A percentile compares a stretch with the other conserved stretches of the same genome.
These are phyloP conservation scores for Halenospora varia DNA, from an alignment of 495 filamentous ascomycete species.

Conservation along the genomic window DNA sequence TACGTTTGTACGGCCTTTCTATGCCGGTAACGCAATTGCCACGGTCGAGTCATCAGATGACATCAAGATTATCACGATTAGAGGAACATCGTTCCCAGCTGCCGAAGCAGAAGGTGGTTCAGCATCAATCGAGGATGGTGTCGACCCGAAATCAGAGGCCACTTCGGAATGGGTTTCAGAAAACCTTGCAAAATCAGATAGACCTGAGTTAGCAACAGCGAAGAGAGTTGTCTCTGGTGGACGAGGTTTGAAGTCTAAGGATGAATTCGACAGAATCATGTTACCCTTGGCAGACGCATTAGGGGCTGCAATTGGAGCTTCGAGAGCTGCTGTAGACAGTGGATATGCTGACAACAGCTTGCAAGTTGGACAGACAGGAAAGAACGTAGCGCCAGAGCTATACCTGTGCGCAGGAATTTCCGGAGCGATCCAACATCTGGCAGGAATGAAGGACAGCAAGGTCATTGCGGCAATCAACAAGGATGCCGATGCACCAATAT, in stretches of 20 bases:
- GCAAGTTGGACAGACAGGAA: slow-evolving; percentile 97
- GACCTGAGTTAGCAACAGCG: slow-evolving; percentile 91
- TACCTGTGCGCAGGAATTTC: slow-evolving; percentile 96
- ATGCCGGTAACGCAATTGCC: slow-evolving; percentile 94
- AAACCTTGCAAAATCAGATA: slow-evolving; percentile 85
- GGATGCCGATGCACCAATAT: slow-evolving; percentile 93
- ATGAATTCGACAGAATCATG: slow-evolving; percentile 92
- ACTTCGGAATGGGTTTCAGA: slow-evolving; percentile 89
- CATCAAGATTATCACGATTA: slow-evolving; percentile 86
- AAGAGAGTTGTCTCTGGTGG: slow-evolving; percentile 88
- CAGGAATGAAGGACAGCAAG: slow-evolving; percentile 99
- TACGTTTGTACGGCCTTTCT: slow-evolving; percentile 95
- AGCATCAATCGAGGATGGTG: slow-evolving; percentile 59
- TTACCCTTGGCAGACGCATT: slow-evolving; percentile 85
- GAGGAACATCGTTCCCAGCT: slow-evolving; percentile 81
- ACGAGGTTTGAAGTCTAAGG: slow-evolving; percentile 91
- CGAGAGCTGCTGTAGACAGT: slow-evolving; percentile 91
- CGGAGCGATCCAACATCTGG: slow-evolving; percentile 96
- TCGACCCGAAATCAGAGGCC: slow-evolving; percentile 66
- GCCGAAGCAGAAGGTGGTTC: slow-evolving; percentile 49
- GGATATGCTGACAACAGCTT: slow-evolving; percentile 99
- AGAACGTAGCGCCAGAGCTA: slow-evolving; percentile 94
- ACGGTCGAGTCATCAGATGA: slow-evolving; percentile 89
- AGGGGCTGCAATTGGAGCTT: slow-evolving; percentile 91
- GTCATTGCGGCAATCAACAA: slow-evolving; percentile 99